Conservation (phyloP, 2,329 filamentous ascomycete species). For the Ceratocystis cubensis region DNA sequence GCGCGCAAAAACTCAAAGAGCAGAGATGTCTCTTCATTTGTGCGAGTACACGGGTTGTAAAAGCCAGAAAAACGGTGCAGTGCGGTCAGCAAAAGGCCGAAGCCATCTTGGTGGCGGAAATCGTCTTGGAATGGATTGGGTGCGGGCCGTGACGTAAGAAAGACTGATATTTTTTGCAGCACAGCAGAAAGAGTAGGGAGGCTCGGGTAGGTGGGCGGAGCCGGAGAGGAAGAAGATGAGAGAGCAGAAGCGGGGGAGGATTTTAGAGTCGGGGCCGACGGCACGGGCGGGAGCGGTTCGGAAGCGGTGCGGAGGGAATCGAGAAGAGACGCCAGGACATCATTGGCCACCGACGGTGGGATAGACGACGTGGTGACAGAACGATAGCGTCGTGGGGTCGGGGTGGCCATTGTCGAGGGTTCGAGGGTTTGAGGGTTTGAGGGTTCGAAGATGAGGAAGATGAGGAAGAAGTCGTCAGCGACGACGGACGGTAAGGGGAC, state of each 20-base stretch:
- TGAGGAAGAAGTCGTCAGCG: background rate
- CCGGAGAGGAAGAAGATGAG: conserved; percentile 25
- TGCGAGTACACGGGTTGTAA: conserved; percentile 56
- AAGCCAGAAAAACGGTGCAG: conserved; percentile 60
- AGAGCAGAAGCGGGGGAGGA: conserved; percentile 6
- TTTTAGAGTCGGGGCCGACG: background rate
- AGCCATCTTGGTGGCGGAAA: conserved; percentile 70
- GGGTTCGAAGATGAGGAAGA: background rate
- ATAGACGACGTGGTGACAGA: conserved; percentile 52
- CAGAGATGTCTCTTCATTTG: conserved; percentile 47
- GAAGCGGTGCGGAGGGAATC: conserved; percentile 35
- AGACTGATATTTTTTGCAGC: conserved; percentile 54
- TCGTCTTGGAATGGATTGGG: conserved; percentile 54
- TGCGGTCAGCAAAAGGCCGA: conserved; percentile 58
- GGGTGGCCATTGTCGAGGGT: conserved; percentile 1
- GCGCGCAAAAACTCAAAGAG: conserved; percentile 59
- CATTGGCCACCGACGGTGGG: conserved; percentile 45
- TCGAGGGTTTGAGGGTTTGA: background rate
- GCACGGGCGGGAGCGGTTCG: conserved; percentile 21
- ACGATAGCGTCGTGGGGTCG: conserved; percentile 44
- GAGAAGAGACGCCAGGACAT: conserved; percentile 45
- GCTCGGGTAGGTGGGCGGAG: conserved; percentile 33
- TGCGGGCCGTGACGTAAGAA: conserved; percentile 37
- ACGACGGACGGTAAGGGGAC: background rate
- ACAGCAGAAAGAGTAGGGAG: conserved; percentile 39